Percentiles rank a stretch among this genome's conserved stretches.
phyloP scores from a whole-genome alignment of 805 yeast genomes.

The Nakazawaea sp. region DNA sequence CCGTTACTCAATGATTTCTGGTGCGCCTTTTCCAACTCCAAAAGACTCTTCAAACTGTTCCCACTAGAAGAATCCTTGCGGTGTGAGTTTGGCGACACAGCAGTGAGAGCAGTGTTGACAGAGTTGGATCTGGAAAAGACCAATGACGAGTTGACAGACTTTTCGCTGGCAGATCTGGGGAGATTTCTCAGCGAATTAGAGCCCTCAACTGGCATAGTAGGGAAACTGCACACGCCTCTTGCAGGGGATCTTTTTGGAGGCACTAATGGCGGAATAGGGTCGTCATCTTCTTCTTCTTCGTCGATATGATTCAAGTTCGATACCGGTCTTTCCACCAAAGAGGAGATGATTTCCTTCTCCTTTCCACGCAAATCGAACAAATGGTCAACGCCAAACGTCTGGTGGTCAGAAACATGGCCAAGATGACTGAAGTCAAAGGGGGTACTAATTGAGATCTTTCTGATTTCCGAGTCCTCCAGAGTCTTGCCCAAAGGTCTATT shows the following conservation, averaged over 20 bases:
- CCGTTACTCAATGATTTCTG: slow-evolving; percentile 2
- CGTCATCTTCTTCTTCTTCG: too few species aligned
- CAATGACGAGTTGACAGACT: slow-evolving; percentile 6
- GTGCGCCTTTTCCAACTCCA: slow-evolving; percentile 13
- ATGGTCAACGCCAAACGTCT: slow-evolving; percentile 23
- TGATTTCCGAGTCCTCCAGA: background rate
- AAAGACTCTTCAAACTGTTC: slow-evolving; percentile 8
- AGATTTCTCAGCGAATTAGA: background rate
- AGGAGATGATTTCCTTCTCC: background rate
- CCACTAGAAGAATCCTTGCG: slow-evolving; percentile 9
- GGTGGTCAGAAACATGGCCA: slow-evolving; percentile 23
- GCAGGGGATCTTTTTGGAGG: background rate
- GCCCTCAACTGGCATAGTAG: slow-evolving; percentile 8
- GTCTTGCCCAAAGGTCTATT: slow-evolving; percentile 4
- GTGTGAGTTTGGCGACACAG: slow-evolving; percentile 11
- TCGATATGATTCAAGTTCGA: too few species aligned
- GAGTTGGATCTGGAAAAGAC: slow-evolving; percentile 23
- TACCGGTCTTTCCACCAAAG: too few species aligned
- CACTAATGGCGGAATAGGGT: too few species aligned
- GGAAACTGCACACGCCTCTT: slow-evolving; percentile 6
- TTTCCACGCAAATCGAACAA: slow-evolving; percentile 17
- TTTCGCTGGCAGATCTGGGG: slow-evolving; percentile 9
- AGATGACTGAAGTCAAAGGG: slow-evolving; percentile 27
- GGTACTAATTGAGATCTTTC: slow-evolving; percentile 17
- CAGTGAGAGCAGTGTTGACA: slow-evolving; percentile 18